A percentile compares a stretch with the other conserved stretches of the same genome.
Evolutionary conservation across 208 protist genomes (phyloP).

Genomic region (Tetramitus jugosus): DNA sequence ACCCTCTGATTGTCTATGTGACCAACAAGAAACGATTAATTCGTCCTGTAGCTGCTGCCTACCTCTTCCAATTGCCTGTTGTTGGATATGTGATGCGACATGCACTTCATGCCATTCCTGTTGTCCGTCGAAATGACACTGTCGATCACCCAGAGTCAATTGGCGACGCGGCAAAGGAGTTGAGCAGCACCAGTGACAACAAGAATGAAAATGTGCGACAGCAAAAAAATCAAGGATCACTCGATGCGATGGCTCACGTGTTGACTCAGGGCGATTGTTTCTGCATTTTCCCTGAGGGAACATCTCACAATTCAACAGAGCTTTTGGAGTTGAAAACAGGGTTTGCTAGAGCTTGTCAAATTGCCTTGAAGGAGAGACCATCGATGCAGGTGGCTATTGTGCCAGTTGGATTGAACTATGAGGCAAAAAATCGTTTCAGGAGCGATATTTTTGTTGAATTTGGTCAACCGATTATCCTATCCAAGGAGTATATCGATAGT

Average conservation of each 20-base stretch:
- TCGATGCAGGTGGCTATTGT: not conserved
- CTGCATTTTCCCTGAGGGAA: conserved; percentile 3
- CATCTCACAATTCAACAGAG: not conserved
- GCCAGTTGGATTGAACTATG: conserved; percentile 12
- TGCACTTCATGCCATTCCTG: too few species aligned
- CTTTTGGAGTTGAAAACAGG: not conserved
- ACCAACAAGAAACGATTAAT: not conserved
- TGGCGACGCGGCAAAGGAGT: too few species aligned
- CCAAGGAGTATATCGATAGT: too few species aligned
- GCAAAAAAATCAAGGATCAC: not conserved
- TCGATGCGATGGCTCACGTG: conserved; percentile 8
- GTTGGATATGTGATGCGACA: not conserved
- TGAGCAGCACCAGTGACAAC: too few species aligned
- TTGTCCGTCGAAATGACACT: too few species aligned
- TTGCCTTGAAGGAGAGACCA: not conserved
- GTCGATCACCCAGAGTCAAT: too few species aligned
- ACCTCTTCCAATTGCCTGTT: conserved; percentile 3
- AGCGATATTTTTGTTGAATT: conserved; percentile 3
- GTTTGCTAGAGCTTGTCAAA: conserved; percentile 4
- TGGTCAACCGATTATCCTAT: not conserved
- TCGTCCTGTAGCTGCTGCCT: not conserved
- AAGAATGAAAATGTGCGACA: not conserved
- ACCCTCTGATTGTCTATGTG: not conserved
- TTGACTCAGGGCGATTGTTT: not conserved
- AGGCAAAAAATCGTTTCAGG: not conserved